These are phyloP conservation scores for Rhodotorula sp. DNA, from an alignment of 1,284 basidiomycete species.

Conservation along the genomic window DNA sequence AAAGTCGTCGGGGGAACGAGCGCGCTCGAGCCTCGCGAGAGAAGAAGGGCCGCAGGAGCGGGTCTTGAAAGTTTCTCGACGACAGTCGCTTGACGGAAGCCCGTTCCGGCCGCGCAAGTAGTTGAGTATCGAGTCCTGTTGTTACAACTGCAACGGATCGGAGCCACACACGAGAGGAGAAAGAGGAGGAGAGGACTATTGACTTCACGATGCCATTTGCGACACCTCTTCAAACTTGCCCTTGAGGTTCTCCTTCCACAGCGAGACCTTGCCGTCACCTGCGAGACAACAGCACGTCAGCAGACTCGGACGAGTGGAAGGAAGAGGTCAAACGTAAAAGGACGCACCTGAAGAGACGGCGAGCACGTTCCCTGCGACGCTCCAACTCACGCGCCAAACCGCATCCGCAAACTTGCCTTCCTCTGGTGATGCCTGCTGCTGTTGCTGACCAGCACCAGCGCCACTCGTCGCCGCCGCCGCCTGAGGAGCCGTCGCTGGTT, in stretches of 20 bases:
- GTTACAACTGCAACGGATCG: neutral
- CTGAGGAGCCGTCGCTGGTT: constrained; percentile 58
- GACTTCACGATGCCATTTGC: constrained; percentile 35
- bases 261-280: constrained; percentile 85
- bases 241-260: constrained; percentile 98
- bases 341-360: constrained; percentile 83
- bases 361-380: constrained; percentile 89
- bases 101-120: too few species aligned
- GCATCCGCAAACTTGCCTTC: constrained; percentile 81
- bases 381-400: constrained; percentile 97
- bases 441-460: constrained; percentile 6
- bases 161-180: neutral
- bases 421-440: constrained; percentile 13
- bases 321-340: neutral
- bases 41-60: too few species aligned
- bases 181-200: neutral
- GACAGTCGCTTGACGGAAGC: too few species aligned
- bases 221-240: constrained; percentile 94
- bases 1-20: too few species aligned
- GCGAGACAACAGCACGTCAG: neutral
- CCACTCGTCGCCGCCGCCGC: neutral
- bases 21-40: neutral
- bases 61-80: too few species aligned
- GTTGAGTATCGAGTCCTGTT: neutral
- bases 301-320: neutral